Base-by-base conservation (phyloP, 768 basidiomycete genomes). In the Sarcodon sp. region DNA sequence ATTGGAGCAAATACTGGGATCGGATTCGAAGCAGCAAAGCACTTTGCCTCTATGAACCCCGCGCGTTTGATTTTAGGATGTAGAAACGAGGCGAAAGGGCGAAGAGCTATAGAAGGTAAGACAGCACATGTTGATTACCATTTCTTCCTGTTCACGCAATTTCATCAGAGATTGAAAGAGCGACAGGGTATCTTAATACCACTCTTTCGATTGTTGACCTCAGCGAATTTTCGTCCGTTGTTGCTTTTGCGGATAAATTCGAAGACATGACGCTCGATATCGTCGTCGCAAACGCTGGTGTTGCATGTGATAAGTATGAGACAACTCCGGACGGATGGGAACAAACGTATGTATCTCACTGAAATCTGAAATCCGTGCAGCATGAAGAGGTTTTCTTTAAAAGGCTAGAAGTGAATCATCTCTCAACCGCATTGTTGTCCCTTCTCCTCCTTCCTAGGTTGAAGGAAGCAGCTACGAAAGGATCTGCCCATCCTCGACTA, bases 1-100 rank as follows among this genome's bases (percentile, higher is more conserved):
- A 64, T 67, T 21, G 71, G 70, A 6, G 72, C 76, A 2, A 80
- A 80, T 52, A 64, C 64, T 15, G 79, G 75, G 2, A 48, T 76
- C 3, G 75, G 75, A 1, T 65, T 72, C 38, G 72, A 75, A 51
- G 65, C 70, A 1, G 59, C 67, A 6, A 70, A 67, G 48, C 68
- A 73, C 47, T 69, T 75, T 35, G 71, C 71, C 0, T 39, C 51
- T 1, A 70, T 74, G 72, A 65, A 65, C 43, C 62, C 72, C 13
- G 64, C 46, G 1, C 60, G 58, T 43, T 54, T 73, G 4, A 63
- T 74, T 18, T 31, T 74, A 7, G 68, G 59, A 3, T 72, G 68
- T 49, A 55, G 70, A 13, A 66, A 51, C 44, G 44, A 63, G 41
- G 52, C 54, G 13, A 68, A 62, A 46, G 70, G 68, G 4, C 51